phyloP scores from a whole-genome alignment of 2,329 filamentous ascomycete species.

The Didymella pomorum region DNA sequence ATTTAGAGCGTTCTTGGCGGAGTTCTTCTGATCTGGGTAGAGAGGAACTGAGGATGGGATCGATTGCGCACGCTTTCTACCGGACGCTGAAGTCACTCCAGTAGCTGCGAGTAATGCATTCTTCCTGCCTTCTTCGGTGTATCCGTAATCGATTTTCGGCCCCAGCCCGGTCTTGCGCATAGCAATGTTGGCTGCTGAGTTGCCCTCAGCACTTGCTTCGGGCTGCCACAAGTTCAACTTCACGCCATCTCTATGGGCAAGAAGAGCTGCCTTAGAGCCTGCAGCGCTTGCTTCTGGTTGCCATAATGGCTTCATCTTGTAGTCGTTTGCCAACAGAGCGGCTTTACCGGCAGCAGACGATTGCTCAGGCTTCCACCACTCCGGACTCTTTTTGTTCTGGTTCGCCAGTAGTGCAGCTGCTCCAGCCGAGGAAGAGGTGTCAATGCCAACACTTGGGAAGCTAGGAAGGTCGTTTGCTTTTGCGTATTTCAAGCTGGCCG shows the following conservation, averaged over 20 bases:
- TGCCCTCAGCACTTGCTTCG: conserved; percentile 61
- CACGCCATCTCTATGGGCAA: conserved; percentile 65
- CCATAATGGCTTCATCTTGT: conserved; percentile 68
- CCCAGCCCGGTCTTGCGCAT: conserved; percentile 62
- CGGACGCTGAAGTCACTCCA: conserved; percentile 69
- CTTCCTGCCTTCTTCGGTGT: conserved; percentile 62
- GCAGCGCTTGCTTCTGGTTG: conserved; percentile 69
- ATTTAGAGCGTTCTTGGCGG: conserved; percentile 72
- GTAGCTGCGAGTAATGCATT: conserved; percentile 79
- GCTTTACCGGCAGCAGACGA: conserved; percentile 66
- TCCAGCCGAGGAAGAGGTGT: conserved; percentile 68
- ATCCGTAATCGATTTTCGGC: conserved; percentile 57
- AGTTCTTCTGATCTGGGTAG: conserved; percentile 66
- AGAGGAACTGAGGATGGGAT: conserved; percentile 56
- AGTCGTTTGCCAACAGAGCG: conserved; percentile 66
- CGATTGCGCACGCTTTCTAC: conserved; percentile 70
- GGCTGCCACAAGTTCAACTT: conserved; percentile 63
- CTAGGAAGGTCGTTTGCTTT: conserved; percentile 76
- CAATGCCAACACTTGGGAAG: conserved; percentile 72
- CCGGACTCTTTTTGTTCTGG: conserved; percentile 70
- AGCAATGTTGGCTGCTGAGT: conserved; percentile 75
- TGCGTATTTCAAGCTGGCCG: conserved; percentile 73
- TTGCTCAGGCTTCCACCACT: conserved; percentile 71
- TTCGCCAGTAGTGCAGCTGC: conserved; percentile 79
- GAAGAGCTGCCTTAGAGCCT: conserved; percentile 76